Percentiles rank a stretch among this genome's conserved stretches.
Conservation (phyloP, 108 stramenopile genomes). For the Pseudonitzschia pungens region DNA sequence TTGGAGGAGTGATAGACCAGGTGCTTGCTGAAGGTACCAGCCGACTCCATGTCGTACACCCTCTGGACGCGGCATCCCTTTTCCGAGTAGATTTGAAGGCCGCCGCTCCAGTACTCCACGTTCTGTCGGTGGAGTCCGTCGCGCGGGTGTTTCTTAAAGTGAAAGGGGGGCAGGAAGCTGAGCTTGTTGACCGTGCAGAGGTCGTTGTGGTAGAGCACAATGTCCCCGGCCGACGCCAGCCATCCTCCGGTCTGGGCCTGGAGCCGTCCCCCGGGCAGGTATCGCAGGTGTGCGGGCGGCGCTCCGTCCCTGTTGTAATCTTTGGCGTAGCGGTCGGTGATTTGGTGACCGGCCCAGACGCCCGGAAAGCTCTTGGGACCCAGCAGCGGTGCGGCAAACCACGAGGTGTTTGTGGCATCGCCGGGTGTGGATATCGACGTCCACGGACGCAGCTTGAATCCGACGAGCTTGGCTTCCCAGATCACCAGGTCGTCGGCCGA, state of each 20-base stretch:
- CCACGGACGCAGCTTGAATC: slow-evolving; percentile 51
- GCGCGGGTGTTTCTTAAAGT: slow-evolving; percentile 4
- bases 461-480: slow-evolving; percentile 77
- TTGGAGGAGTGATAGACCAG: slow-evolving; percentile 78
- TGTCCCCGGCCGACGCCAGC: slow-evolving; percentile 68
- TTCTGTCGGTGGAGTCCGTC: slow-evolving; percentile 72
- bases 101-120: slow-evolving; percentile 77
- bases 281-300: no score
- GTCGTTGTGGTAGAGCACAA: slow-evolving; percentile 44
- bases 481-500: slow-evolving; percentile 46
- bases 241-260: slow-evolving; percentile 74
- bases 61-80: slow-evolving; percentile 70
- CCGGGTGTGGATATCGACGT: slow-evolving; percentile 34
- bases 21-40: slow-evolving; percentile 63
- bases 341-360: slow-evolving; percentile 21
- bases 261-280: slow-evolving; percentile 7
- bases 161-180: slow-evolving; percentile 74
- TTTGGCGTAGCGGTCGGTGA: slow-evolving; percentile 19
- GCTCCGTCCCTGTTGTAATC: no score
- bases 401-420: slow-evolving; percentile 41
- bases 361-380: slow-evolving; percentile 34
- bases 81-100: slow-evolving; percentile 62
- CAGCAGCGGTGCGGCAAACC: slow-evolving; percentile 69
- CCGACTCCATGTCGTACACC: slow-evolving; percentile 55
- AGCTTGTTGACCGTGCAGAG: slow-evolving; percentile 44